Base-by-base conservation (phyloP, 371 early-diverging fungal genomes). In the Mortierella sp. region DNA sequence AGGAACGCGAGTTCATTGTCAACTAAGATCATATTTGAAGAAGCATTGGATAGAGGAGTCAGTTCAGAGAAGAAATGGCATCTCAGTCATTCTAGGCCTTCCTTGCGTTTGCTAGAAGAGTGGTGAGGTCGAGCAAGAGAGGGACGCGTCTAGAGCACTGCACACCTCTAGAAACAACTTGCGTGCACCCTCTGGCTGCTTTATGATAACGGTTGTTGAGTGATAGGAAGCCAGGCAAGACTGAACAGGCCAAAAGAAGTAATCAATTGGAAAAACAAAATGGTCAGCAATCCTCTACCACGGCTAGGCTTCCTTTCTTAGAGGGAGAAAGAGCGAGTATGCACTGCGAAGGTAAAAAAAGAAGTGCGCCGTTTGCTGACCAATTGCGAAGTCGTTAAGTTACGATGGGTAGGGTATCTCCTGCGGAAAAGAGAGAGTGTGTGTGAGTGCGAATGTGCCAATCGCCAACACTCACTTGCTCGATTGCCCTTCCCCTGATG, bases 311-410 rank as follows among this genome's bases (percentile, higher is more conserved):
- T 34, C 31, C 64, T 37, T 16, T 37, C 31, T 61, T 14, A 61
- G 61, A 28, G 5, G 3, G 31, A 26, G 26, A 10, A 14, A 14
- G 10, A 3, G 19, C 0, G 34, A 31, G 19, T 57, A 28, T 31
- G 5, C 48, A 46, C 48, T 46, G 13, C 53, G 19, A 40, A 40
- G 43, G 43, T 2, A 21, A 24, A 16, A 53, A 21, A 4, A 24
- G 53, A 53, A 2, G 53, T 46, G 59, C 64, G 64, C 64, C 64
- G 64, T 64, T 16, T 64, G 64, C 34, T 64, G 34, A 64, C 64
- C 34, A 64, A 64, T 64, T 64, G 59, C 59, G 59, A 59, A 59
- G 59, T 59, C 59, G 59, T 31, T 59, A 14, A 4, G 31, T 4
- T 31, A 59, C 31, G 59, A 31, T 14, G 16, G 31, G 31, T 31